Evolutionary conservation across 2,329 filamentous ascomycete genomes (phyloP).

Genomic region (Bipolaris bicolor): DNA sequence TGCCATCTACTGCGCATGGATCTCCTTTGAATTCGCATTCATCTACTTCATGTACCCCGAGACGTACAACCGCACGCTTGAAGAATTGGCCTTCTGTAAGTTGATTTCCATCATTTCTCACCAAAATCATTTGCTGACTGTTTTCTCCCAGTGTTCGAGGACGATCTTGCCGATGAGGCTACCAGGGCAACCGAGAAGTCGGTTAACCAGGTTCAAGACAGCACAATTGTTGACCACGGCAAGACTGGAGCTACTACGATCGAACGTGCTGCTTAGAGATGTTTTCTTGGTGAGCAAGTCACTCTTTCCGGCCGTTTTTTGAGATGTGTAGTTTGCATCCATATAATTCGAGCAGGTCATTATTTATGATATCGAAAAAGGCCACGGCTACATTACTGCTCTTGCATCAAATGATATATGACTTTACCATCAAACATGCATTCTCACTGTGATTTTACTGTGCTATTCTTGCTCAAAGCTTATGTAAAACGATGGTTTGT

Average conservation of each 20-base stretch:
- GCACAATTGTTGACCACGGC: slow-evolving; percentile 2
- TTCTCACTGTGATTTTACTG: too few relatives aligned
- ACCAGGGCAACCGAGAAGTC: slow-evolving; percentile 45
- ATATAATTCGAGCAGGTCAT: not conserved
- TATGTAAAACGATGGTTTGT: too few relatives aligned
- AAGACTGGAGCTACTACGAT: slow-evolving; percentile 27
- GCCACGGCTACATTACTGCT: not conserved
- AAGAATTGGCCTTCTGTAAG: slow-evolving; percentile 64
- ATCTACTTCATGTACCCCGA: slow-evolving; percentile 68
- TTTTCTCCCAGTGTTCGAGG: slow-evolving; percentile 40
- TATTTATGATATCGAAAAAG: not conserved
- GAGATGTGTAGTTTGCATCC: not conserved
- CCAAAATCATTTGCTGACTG: slow-evolving; percentile 15
- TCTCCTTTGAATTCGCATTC: slow-evolving; percentile 60
- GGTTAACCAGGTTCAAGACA: slow-evolving; percentile 31
- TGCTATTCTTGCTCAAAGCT: not conserved
- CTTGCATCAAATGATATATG: not conserved
- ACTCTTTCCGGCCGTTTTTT: not conserved
- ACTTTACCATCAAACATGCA: too few relatives aligned
- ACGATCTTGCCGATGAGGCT: slow-evolving; percentile 41
- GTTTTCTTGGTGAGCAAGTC: not conserved
- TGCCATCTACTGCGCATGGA: slow-evolving; percentile 62
- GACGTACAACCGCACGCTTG: slow-evolving; percentile 60
- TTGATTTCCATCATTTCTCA: not conserved
- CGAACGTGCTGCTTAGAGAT: slow-evolving; percentile 25